Evolutionary conservation across 352 stramenopile genomes (phyloP), one percentile per base, ranked within the genome.

Genomic region (Thalassiosira pacifica): DNA sequence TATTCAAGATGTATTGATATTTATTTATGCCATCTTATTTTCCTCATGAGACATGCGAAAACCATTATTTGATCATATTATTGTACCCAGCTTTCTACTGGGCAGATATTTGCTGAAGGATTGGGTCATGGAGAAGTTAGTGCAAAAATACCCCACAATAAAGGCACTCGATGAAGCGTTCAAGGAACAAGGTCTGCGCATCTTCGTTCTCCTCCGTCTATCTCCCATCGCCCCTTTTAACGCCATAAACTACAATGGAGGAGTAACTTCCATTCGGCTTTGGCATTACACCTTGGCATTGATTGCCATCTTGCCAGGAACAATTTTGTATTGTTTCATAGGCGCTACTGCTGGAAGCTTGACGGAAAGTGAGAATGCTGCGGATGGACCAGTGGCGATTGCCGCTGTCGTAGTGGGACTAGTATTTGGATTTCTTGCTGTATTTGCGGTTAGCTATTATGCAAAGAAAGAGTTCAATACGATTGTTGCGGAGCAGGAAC

Each of bases 151-250:
- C 85, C 79, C 85, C 4, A 86, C 94, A 9, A 77, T 96, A 24
- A 85, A 86, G 59, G 92, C 92, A 1, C 79, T 96, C 13, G 89
- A 96, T 70, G 83, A 82, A 55, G 90, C 92, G 27, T 85, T 95
- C 37, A 65, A 93, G 55, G 76, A 79, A 10, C 87, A 95, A 45
- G 91, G 91, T 37, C 72, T 95, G 8, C 89, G 88, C 72, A 93
- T 96, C 29, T 93, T 96, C 70, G 26, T 94, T 5, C 86, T 96
- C 11, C 82, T 96, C 19, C 88, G 93, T 19, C 75, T 96, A 13
- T 94, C 86, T 68, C 93, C 93, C 9, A 87, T 96, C 9, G 87
- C 95, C 42, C 93, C 93, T 22, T 96, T 94, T 78, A 94, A 92
- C 73, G 88, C 87, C 26, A 88, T 96, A 60, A 95, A 96, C 72